Evolutionary conservation across 225 moss, liverwort and hornwort species (phyloP), one percentile per base, ranked within the genome.

Genomic region (Pseudoscleropodium purum): DNA sequence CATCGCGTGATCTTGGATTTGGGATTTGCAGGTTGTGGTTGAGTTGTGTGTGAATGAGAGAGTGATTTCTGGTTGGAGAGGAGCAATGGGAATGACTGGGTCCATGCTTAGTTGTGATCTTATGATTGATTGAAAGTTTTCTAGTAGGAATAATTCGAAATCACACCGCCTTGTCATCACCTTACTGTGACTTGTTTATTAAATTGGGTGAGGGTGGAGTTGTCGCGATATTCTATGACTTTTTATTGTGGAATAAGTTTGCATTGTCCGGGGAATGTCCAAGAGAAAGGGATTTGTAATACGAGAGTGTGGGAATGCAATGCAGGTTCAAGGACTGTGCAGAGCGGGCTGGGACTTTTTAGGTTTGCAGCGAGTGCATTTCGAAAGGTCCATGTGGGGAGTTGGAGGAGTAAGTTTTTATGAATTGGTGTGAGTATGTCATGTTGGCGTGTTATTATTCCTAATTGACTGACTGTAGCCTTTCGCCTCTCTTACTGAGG

Each of bases 321-420:
- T 92, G 94, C 94, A 94, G 94, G 91, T 91, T 68, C 87, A 83
- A 87, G 76, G 80, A 74, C 79, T 85, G 45, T 49, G 87, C 84
- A 63, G 81, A 79, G 79, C 74, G 88, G 79, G 83, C 85, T 90
- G 90, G 87, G 80, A 86, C 59, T 37, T 85, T 86, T 84, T 92
- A 85, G 91, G 90, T 90, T 88, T 86, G 84, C 90, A 81, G 88
- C 89, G 68, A 29, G 84, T 85, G 43, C 82, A 86, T 43, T 78
- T 92, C 51, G 79, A 79, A 72, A 93, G 91, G 86, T 89, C 90
- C 86, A 94, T 94, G 93, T 93, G 93, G 94, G 94, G 94, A 52
- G 91, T 94, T 37, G 92, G 91, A 91, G 94, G 94, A 81, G 94
- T 94, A 92, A 92, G 93, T 79, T 90, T 67, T 61, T 39, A 43